Conservation (phyloP, 164 flowering plant genomes). For the Sedum album region DNA sequence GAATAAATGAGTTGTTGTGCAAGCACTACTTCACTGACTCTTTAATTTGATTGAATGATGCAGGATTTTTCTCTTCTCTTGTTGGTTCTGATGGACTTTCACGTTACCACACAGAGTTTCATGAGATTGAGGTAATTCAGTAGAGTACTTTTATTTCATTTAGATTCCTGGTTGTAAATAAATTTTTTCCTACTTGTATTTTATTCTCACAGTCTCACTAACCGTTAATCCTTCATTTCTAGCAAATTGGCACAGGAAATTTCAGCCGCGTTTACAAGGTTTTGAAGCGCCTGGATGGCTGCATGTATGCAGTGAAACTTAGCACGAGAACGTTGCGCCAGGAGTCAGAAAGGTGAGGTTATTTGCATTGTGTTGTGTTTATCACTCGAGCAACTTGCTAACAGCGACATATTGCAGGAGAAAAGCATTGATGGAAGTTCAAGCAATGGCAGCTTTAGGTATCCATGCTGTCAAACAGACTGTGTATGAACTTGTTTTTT, state of each 20-base stretch:
- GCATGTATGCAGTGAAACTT: slow-evolving; percentile 90
- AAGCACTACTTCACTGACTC: background rate
- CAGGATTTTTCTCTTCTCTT: slow-evolving; percentile 44
- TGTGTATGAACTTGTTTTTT: background rate
- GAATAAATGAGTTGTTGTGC: background rate
- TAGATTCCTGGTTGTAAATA: background rate
- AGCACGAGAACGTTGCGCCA: slow-evolving; percentile 8
- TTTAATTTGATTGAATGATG: too few relatives aligned
- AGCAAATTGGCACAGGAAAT: slow-evolving; percentile 90
- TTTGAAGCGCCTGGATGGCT: slow-evolving; percentile 90
- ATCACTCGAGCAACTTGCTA: slow-evolving; percentile 14
- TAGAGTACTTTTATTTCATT: background rate
- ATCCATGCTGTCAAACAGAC: slow-evolving; percentile 8
- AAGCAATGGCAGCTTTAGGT: slow-evolving; percentile 93
- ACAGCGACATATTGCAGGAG: slow-evolving; percentile 39
- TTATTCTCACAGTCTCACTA: background rate
- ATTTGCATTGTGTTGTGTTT: background rate
- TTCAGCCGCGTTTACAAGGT: slow-evolving; percentile 83
- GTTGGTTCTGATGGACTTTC: slow-evolving; percentile 74
- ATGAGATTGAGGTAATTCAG: slow-evolving; percentile 69
- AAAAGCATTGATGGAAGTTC: slow-evolving; percentile 95
- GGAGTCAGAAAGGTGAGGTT: slow-evolving; percentile 50
- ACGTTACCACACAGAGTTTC: slow-evolving; percentile 83
- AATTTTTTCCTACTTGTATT: background rate
- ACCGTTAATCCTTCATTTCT: slow-evolving; percentile 9